phyloP scores from a whole-genome alignment of 2,329 filamentous ascomycete species.

The Exserohilum rostratum region DNA sequence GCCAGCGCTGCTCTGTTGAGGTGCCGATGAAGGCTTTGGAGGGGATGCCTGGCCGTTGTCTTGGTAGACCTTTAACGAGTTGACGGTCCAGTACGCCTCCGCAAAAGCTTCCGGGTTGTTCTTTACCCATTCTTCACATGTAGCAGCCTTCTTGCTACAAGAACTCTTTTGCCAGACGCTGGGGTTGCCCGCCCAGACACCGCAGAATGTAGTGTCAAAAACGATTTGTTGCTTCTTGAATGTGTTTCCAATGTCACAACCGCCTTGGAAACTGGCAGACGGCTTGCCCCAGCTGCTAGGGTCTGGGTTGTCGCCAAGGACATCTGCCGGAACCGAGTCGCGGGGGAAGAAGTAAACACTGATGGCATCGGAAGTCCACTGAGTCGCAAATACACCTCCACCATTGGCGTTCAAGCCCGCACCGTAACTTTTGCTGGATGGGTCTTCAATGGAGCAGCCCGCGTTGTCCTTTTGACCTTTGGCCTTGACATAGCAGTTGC shows the following conservation, averaged over 20 bases:
- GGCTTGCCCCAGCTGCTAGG: slow-evolving; percentile 73
- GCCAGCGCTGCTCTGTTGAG: slow-evolving; percentile 18
- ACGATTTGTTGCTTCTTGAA: slow-evolving; percentile 78
- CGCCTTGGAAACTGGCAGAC: slow-evolving; percentile 68
- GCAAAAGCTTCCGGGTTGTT: slow-evolving; percentile 72
- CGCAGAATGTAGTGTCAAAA: slow-evolving; percentile 85
- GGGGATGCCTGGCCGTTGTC: slow-evolving; percentile 26
- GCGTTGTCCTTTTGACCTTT: slow-evolving; percentile 47
- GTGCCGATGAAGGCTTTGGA: slow-evolving; percentile 17
- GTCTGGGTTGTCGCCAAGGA: slow-evolving; percentile 64
- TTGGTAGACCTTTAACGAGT: slow-evolving; percentile 49
- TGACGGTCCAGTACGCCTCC: slow-evolving; percentile 77
- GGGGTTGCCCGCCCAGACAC: slow-evolving; percentile 76
- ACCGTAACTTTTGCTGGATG: slow-evolving; percentile 55
- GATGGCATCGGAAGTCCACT: slow-evolving; percentile 75
- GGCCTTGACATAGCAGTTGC: slow-evolving; percentile 57
- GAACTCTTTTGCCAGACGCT: slow-evolving; percentile 66
- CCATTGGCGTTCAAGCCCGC: slow-evolving; percentile 57
- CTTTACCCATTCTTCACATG: slow-evolving; percentile 75
- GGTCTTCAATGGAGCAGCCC: slow-evolving; percentile 53
- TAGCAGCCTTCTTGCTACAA: slow-evolving; percentile 65
- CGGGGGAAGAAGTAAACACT: slow-evolving; percentile 83
- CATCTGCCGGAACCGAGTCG: slow-evolving; percentile 67
- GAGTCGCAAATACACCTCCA: slow-evolving; percentile 55
- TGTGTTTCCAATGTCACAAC: slow-evolving; percentile 72